Base-by-base conservation (phyloP, 2,329 filamentous ascomycete species). In the Stemphylium lycopersici region DNA sequence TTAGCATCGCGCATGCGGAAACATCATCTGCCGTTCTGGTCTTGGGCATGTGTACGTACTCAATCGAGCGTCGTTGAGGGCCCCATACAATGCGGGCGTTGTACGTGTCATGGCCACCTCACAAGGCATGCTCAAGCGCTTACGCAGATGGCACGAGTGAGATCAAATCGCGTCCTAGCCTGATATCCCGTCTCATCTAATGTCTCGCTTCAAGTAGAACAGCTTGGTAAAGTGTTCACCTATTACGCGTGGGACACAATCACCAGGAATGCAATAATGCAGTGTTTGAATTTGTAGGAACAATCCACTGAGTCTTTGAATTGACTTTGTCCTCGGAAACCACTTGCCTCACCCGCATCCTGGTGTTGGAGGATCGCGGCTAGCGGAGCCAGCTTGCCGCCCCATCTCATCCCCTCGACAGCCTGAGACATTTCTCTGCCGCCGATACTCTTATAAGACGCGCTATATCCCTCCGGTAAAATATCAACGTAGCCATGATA, bases 71-170 rank as follows among this genome's bases (percentile, higher is more conserved):
- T 16, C 12, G 18, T 34, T 24, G 13, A 31, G 7, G 15, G n/a
- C 4, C 24, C 16, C 13, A 33, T 36, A n/a, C 3, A 22, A 20
- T n/a, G 29, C 29, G 38, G 40, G 31, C 36, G 11, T 33, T n/a
- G 15, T 45, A 32, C 18, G 47, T 47, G 18, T 15, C 47, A 55
- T 24, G 18, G 29, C 18, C 33, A n/a, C 40, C 29, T 36, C 29
- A 39, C 29, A 34, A 13, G 29, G n/a, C 10, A 45, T 34, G n/a
- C 24, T 36, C 24, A 31, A 42, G 41, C 52, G 52, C 40, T 49
- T 51, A 36, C 26, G 22, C 22, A 31, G 12, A 22, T 39, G n/a
- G 24, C 43, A 8, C 39, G 18, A 45, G 31, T 13, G 4, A 15
- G 16, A 2, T 44, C 33, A n/a, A 37, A 46, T n/a, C 18, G 16